These are phyloP conservation scores for Raphanus sativus DNA, from an alignment of 345 rosid species.

Conservation along the genomic window DNA sequence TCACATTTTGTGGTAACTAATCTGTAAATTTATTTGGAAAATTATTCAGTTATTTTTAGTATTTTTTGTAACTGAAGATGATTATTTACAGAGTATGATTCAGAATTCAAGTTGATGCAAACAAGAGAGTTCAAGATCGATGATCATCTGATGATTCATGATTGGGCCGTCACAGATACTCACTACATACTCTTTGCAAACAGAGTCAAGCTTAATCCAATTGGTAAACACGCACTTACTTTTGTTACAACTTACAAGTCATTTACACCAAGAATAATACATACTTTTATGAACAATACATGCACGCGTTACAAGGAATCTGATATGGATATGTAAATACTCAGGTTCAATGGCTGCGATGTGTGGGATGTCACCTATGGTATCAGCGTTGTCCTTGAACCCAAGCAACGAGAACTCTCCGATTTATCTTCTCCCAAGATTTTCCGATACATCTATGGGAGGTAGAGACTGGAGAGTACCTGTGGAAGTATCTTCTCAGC, in stretches of 20 bases:
- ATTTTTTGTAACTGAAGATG: neutral
- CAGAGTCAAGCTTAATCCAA: slow-evolving; percentile 65
- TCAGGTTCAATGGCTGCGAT: slow-evolving; percentile 80
- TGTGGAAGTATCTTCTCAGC: slow-evolving; percentile 63
- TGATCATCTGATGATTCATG: slow-evolving; percentile 90
- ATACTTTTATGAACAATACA: neutral
- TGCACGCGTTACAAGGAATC: slow-evolving; percentile 6
- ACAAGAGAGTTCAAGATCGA: slow-evolving; percentile 59
- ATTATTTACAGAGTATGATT: slow-evolving; percentile 58
- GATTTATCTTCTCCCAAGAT: slow-evolving; percentile 79
- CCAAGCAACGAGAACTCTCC: slow-evolving; percentile 73
- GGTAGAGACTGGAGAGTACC: slow-evolving; percentile 75
- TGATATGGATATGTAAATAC: neutral
- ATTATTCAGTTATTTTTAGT: neutral
- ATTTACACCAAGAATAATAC: neutral
- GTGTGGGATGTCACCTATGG: slow-evolving; percentile 82
- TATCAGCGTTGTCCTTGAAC: slow-evolving; percentile 78
- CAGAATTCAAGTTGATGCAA: slow-evolving; percentile 54
- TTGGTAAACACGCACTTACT: slow-evolving; percentile 44
- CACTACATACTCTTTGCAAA: slow-evolving; percentile 78
- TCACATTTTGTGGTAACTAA: slow-evolving; percentile 71
- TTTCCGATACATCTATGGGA: slow-evolving; percentile 30
- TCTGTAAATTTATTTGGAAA: neutral
- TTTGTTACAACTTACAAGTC: neutral
- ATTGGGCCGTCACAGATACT: slow-evolving; percentile 88